Base-by-base conservation (phyloP, 306 rosid genomes). In the Comarum palustre region DNA sequence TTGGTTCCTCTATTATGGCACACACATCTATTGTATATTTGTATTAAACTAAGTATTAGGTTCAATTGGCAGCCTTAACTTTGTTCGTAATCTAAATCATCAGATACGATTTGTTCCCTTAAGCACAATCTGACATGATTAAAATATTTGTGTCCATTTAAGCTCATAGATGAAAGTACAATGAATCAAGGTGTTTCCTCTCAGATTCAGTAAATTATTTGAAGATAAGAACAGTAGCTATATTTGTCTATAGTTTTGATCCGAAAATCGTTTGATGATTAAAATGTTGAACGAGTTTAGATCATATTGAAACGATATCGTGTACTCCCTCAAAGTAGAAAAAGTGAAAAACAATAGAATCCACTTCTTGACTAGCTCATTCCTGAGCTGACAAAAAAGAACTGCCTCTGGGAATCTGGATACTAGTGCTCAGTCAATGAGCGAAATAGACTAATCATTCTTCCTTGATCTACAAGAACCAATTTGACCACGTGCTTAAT, bases 61-160 rank as follows among this genome's bases (percentile, higher is more conserved):
- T 19, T 47, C 4, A 36, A 54, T 52, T 51, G 10, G 36, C 38
- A 36, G 36, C 74, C 51, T 70, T 70, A 8, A 25, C 27, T 39
- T 54, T 22, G 51, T 38, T 25, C 25, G 10, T 71, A 55, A 57
- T 71, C 52, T 17, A 31, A 19, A 73, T 29, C 22, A 73, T n/a
- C 59, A 68, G 75, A 46, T 24, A 41, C 39, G 2, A 70, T 46
- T 29, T 58, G 31, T 39, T 25, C 15, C 31, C n/a, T 22, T 27
- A 52, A 63, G 52, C 77, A 77, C 19, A 70, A 51, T 63, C 67
- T 63, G 71, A 61, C 66, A 71, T 71, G 11, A 62, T 61, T 70
- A 39, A 39, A 36, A 36, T 5, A 47, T 48, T 60, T 25, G 12
- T 39, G 34, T 22, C 38, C 11, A 20, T 9, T n/a, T n/a, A 20